Evolutionary conservation across 1,139 yeast species (phyloP).

Genomic region (Geotrichum citri-aurantii): DNA sequence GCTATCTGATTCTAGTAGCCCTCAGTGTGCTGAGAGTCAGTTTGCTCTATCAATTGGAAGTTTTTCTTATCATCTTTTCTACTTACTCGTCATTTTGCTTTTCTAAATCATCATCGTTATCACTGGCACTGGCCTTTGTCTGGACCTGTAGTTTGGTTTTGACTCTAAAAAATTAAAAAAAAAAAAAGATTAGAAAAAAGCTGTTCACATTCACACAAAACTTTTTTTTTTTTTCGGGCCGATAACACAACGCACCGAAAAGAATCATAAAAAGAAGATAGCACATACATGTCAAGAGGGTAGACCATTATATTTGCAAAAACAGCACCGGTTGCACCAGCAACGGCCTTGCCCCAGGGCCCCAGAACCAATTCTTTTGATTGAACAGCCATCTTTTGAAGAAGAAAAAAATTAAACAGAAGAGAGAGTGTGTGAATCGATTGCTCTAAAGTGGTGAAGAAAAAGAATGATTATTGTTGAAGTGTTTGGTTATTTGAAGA

Average conservation of each 20-base stretch:
- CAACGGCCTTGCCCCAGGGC: constrained; percentile 67
- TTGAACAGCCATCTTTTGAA: neutral
- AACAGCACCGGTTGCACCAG: constrained; percentile 81
- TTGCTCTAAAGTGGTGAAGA: neutral
- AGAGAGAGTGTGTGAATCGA: neutral
- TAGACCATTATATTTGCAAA: constrained; percentile 80
- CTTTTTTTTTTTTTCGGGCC: neutral
- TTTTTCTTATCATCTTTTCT: neutral
- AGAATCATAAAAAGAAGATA: no score
- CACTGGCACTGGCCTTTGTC: constrained; percentile 17
- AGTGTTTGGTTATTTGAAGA: neutral
- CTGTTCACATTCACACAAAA: neutral
- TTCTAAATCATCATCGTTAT: constrained; percentile 2
- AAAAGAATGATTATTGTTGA: neutral
- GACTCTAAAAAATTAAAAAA: constrained; percentile 32
- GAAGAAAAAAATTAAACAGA: neutral
- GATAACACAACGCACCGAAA: neutral
- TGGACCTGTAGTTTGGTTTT: constrained; percentile 71
- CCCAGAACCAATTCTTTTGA: constrained; percentile 26
- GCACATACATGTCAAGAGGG: constrained; percentile 63
- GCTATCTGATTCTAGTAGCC: constrained; percentile 9
- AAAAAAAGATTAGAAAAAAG: neutral
- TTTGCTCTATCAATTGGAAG: neutral
- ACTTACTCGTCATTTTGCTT: constrained; percentile 9
- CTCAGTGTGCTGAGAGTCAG: neutral